Percentiles rank a stretch among this genome's conserved stretches.
Evolutionary conservation across 768 basidiomycete species (phyloP).

Genomic region (Leccinellum albellum): DNA sequence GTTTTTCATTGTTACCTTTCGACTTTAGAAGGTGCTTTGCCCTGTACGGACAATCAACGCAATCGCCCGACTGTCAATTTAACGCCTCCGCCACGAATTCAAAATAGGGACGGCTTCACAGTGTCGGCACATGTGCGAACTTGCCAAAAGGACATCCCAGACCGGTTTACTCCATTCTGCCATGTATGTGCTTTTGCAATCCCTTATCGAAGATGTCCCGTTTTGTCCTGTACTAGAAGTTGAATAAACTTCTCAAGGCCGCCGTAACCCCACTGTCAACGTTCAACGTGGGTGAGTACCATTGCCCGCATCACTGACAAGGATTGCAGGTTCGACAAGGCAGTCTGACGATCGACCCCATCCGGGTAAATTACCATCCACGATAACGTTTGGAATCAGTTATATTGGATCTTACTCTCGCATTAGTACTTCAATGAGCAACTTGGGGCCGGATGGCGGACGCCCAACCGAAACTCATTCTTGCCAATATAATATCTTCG

Average conservation of each 20-base stretch:
- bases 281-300: slow-evolving; percentile 44
- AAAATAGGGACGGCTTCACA: background rate
- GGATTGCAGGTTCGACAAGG: slow-evolving; percentile 58
- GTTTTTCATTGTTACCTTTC: slow-evolving; percentile 31
- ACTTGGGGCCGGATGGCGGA: slow-evolving; percentile 65
- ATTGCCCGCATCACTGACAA: slow-evolving; percentile 58
- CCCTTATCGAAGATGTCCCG: slow-evolving; percentile 69
- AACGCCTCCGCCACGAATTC: slow-evolving; percentile 1
- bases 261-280: slow-evolving; percentile 59
- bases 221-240: slow-evolving; percentile 57
- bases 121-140: slow-evolving; percentile 20
- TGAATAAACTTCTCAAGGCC: slow-evolving; percentile 64
- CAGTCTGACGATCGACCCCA: slow-evolving; percentile 42
- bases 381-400: background rate
- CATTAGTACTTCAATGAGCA: slow-evolving; percentile 57
- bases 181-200: slow-evolving; percentile 68
- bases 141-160: slow-evolving; percentile 84
- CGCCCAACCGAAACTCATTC: slow-evolving; percentile 68
- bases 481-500: slow-evolving; percentile 66
- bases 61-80: background rate
- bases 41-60: slow-evolving; percentile 33
- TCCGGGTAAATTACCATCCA: background rate
- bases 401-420: slow-evolving; percentile 43
- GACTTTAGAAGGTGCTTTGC: slow-evolving; percentile 52
- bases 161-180: slow-evolving; percentile 62